phyloP scores from a whole-genome alignment of 805 yeast genomes.

The Maudiozyma pseudohumilis region DNA sequence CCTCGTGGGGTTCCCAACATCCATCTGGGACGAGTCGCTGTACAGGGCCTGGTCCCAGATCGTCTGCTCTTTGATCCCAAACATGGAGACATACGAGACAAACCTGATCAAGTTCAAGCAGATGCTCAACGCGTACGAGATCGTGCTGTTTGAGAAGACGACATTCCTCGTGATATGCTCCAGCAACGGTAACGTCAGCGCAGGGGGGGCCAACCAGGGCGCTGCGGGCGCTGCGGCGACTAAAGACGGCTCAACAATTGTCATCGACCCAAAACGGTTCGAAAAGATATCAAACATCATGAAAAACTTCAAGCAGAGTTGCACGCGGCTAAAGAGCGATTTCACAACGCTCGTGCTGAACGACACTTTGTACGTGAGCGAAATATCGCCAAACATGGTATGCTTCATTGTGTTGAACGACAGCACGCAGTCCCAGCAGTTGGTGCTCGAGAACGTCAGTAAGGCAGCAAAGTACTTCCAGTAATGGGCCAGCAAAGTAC shows the following conservation, averaged over 20 bases:
- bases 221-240: conserved; percentile 13
- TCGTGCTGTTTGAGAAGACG: conserved; percentile 83
- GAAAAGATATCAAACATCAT: conserved; percentile 90
- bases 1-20: conserved; percentile 81
- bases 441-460: conserved; percentile 47
- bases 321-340: conserved; percentile 76
- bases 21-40: conserved; percentile 93
- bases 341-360: conserved; percentile 67
- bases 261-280: conserved; percentile 80
- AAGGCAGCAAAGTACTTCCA: conserved; percentile 47
- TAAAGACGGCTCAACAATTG: conserved; percentile 5
- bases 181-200: conserved; percentile 15
- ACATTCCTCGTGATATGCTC: conserved; percentile 63
- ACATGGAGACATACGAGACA: conserved; percentile 69
- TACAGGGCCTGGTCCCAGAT: conserved; percentile 97
- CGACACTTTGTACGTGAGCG: conserved; percentile 44
- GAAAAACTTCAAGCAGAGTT: conserved; percentile 89
- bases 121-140: conserved; percentile 76
- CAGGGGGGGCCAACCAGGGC: conserved; percentile 25
- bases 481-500: too few species aligned
- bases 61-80: conserved; percentile 90
- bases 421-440: conserved; percentile 26
- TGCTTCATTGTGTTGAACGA: conserved; percentile 50
- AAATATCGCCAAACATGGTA: conserved; percentile 50
- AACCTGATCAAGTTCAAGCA: conserved; percentile 64